Percentiles rank a stretch among this genome's conserved stretches.
These are phyloP conservation scores for Amylocarpus encephaloides DNA, from an alignment of 2,329 filamentous ascomycete genomes.

Conservation along the genomic window DNA sequence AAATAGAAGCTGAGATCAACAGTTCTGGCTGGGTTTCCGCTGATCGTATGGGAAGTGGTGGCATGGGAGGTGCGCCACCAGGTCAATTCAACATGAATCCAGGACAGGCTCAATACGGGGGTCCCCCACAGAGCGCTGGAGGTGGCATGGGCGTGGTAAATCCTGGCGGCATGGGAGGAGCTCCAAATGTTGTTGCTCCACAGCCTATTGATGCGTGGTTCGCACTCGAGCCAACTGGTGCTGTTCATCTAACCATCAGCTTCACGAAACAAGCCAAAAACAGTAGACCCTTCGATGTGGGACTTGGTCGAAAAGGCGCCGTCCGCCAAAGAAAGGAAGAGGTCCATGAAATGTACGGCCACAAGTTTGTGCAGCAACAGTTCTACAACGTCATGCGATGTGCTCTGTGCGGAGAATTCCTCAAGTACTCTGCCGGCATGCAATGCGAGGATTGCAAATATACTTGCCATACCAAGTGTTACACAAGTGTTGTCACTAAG, in stretches of 20 bases:
- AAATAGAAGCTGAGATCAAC: conserved; percentile 92
- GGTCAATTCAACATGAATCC: conserved; percentile 55
- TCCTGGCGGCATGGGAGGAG: conserved; percentile 23
- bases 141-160: conserved; percentile 21
- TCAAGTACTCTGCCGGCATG: conserved; percentile 98
- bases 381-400: conserved; percentile 99
- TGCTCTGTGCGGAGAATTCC: conserved; percentile 92
- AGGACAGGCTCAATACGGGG: conserved; percentile 40
- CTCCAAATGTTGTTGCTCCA: conserved; percentile 31
- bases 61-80: conserved; percentile 37
- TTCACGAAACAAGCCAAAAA: conserved; percentile 89
- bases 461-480: conserved; percentile 97
- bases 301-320: conserved; percentile 89
- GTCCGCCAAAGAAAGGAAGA: conserved; percentile 98
- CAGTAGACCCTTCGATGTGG: conserved; percentile 75
- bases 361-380: conserved; percentile 97
- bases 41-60: conserved; percentile 75
- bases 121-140: conserved; percentile 37
- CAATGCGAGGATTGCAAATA: conserved; percentile 99
- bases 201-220: conserved; percentile 89
- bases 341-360: conserved; percentile 95
- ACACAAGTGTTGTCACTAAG: conserved; percentile 93
- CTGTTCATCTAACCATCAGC: conserved; percentile 84
- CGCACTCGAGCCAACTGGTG: conserved; percentile 86
- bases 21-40: conserved; percentile 95